phyloP scores from a whole-genome alignment of 2,329 filamentous ascomycete genomes.

The Erysiphe pulchra region DNA sequence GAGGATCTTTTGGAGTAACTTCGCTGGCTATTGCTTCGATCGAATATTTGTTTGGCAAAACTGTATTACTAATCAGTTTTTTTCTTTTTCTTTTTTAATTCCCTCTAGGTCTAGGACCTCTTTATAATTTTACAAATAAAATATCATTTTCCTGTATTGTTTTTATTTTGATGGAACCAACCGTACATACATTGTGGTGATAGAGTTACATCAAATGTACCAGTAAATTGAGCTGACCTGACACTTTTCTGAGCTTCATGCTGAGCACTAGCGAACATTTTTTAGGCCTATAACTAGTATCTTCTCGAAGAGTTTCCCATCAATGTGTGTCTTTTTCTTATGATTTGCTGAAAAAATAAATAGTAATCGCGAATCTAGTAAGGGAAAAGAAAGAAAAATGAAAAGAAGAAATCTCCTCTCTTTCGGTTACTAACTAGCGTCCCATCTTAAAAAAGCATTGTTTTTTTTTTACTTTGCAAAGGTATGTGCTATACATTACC shows the following conservation, averaged over 20 bases:
- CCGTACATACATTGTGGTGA: conserved; percentile 2
- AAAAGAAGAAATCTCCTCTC: too few relatives aligned
- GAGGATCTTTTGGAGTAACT: neutral
- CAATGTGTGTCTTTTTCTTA: too few relatives aligned
- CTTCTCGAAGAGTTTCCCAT: neutral
- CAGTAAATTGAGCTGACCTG: neutral
- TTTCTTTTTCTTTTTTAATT: conserved; percentile 1
- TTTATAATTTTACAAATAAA: too few relatives aligned
- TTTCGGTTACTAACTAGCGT: too few relatives aligned
- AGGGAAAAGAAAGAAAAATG: too few relatives aligned
- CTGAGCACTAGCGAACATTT: neutral
- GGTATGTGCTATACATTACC: too few relatives aligned
- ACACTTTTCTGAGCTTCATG: neutral
- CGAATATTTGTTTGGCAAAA: conserved; percentile 6
- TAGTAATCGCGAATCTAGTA: too few relatives aligned
- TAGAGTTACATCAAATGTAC: neutral
- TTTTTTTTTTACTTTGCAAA: too few relatives aligned
- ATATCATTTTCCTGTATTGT: too few relatives aligned
- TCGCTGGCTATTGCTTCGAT: conserved; percentile 4
- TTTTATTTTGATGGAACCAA: neutral
- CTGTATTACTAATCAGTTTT: conserved; percentile 1
- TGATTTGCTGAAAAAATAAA: too few relatives aligned
- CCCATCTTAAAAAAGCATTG: too few relatives aligned
- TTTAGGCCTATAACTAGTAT: neutral
- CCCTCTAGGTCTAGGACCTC: too few relatives aligned